A percentile compares a stretch with the other conserved stretches of the same genome.
These are phyloP conservation scores for Tritrichomonas foetus DNA, from an alignment of 208 protist genomes.

Conservation along the genomic window DNA sequence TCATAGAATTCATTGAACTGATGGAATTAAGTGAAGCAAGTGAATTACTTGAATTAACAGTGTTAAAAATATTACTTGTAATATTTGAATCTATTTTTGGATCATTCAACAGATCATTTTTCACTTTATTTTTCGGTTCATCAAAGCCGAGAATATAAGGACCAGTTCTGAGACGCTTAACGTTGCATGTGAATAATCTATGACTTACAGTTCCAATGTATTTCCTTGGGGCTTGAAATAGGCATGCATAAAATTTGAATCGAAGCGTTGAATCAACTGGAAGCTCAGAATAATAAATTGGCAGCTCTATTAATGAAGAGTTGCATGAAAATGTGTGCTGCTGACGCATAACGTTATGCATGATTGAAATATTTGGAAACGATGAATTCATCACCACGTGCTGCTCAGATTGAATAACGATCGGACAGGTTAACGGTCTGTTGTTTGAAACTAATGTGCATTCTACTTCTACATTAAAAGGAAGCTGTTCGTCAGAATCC, in stretches of 20 bases:
- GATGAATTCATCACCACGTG: not conserved
- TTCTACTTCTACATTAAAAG: not conserved
- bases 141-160: not conserved
- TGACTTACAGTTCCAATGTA: not conserved
- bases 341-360: not conserved
- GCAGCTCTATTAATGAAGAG: not conserved
- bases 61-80: too few relatives aligned
- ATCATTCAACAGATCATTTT: not conserved
- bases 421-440: not conserved
- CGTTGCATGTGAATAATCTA: not conserved
- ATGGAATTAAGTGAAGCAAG: too few relatives aligned
- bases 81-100: not conserved
- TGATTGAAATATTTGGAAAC: not conserved
- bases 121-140: not conserved
- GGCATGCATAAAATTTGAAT: not conserved
- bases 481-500: not conserved
- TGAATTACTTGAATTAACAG: too few relatives aligned
- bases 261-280: not conserved
- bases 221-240: not conserved
- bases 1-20: too few relatives aligned
- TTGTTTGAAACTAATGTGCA: not conserved
- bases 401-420: not conserved
- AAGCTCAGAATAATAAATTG: slow-evolving; percentile 27
- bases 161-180: not conserved
- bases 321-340: not conserved